Evolutionary conservation across 192 early-diverging fungal genomes (phyloP).

Genomic region (Coemansia sp.): DNA sequence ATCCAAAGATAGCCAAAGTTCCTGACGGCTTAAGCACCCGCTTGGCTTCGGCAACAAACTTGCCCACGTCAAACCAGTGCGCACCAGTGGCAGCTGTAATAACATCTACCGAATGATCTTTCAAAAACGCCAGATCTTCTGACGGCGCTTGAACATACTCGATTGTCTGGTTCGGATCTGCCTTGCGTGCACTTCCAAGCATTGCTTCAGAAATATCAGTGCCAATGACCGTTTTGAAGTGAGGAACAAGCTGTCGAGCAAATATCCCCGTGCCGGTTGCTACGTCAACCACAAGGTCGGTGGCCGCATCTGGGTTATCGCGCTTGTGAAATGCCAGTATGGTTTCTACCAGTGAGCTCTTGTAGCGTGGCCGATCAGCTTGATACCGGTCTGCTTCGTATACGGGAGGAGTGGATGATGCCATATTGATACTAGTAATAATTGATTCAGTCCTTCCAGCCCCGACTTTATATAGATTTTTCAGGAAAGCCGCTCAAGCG

Average conservation of each 20-base stretch:
- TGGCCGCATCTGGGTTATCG: slow-evolving; percentile 17
- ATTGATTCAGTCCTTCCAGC: no score
- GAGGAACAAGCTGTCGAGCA: slow-evolving; percentile 29
- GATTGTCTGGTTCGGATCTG: neutral
- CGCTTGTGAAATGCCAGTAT: slow-evolving; percentile 36
- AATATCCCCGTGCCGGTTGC: slow-evolving; percentile 53
- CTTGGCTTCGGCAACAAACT: slow-evolving; percentile 31
- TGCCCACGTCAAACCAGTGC: slow-evolving; percentile 45
- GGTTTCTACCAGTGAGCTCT: slow-evolving; percentile 20
- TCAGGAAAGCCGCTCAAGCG: no score
- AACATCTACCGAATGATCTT: slow-evolving; percentile 31
- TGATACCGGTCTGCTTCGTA: slow-evolving; percentile 41
- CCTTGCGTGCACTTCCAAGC: slow-evolving; percentile 37
- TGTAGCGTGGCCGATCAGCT: slow-evolving; percentile 35
- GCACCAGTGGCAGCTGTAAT: slow-evolving; percentile 43
- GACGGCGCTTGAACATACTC: slow-evolving; percentile 32
- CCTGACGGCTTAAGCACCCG: slow-evolving; percentile 46
- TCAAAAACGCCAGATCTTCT: slow-evolving; percentile 26
- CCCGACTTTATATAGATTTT: no score
- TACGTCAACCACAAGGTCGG: slow-evolving; percentile 46
- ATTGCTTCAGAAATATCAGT: slow-evolving; percentile 42
- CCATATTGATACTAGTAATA: slow-evolving; percentile 13
- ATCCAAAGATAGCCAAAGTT: slow-evolving; percentile 47
- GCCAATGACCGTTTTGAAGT: slow-evolving; percentile 30
- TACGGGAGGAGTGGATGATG: slow-evolving; percentile 16